These are phyloP conservation scores for Lasiosphaeria hispida DNA, from an alignment of 495 filamentous ascomycete species.

Conservation along the genomic window DNA sequence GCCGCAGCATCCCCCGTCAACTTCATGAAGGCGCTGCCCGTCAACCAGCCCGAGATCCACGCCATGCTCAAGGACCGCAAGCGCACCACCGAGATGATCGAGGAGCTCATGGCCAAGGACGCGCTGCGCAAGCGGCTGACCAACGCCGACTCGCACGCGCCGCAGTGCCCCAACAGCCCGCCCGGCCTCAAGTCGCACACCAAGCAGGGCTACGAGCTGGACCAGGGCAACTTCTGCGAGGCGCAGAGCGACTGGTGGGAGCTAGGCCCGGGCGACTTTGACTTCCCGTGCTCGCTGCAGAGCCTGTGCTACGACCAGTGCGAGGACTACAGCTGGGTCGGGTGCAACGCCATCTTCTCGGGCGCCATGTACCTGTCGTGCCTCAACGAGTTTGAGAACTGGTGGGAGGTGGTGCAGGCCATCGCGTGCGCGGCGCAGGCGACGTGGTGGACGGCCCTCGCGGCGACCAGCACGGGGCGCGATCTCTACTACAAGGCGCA, in stretches of 20 bases:
- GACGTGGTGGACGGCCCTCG: background rate
- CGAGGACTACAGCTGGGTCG: background rate
- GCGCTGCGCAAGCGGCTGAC: background rate
- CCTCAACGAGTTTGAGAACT: background rate
- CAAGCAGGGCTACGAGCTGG: slow-evolving; percentile 1
- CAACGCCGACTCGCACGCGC: slow-evolving; percentile 2
- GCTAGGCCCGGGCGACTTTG: background rate
- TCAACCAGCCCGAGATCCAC: slow-evolving; percentile 3
- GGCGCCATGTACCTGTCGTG: background rate
- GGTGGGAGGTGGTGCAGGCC: slow-evolving; percentile 5
- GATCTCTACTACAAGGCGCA: slow-evolving; percentile 10
- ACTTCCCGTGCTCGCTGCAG: background rate
- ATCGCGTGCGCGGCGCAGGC: slow-evolving; percentile 4
- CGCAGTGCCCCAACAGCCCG: background rate
- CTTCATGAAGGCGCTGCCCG: slow-evolving; percentile 8
- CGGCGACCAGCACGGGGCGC: background rate
- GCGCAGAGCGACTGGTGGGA: slow-evolving; percentile 1
- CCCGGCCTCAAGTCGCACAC: background rate
- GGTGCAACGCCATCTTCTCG: slow-evolving; percentile 1
- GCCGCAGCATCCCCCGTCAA: background rate
- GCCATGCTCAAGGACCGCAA: background rate
- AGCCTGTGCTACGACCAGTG: slow-evolving; percentile 6
- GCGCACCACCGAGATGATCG: background rate
- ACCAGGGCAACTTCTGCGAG: slow-evolving; percentile 7
- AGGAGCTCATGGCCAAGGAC: background rate